phyloP scores from a whole-genome alignment of 2,329 filamentous ascomycete species.

The Venturia carpophila region DNA sequence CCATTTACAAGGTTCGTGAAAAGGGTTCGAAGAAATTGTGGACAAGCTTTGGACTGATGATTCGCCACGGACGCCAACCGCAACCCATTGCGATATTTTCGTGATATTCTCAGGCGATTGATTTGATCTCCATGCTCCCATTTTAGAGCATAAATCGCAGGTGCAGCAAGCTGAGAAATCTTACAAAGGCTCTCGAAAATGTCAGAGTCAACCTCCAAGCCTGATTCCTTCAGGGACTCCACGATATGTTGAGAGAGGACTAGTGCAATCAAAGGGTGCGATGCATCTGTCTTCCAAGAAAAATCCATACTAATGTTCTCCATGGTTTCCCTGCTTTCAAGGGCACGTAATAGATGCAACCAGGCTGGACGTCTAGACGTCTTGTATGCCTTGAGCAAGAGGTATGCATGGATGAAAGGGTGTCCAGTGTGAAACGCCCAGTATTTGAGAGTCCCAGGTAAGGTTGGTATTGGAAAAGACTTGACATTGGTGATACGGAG shows the following conservation, averaged over 20 bases:
- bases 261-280: background rate
- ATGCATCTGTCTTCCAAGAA: constrained; percentile 1
- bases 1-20: background rate
- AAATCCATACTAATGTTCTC: background rate
- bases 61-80: background rate
- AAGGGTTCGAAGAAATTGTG: background rate
- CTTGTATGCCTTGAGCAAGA: background rate
- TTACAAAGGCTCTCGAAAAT: background rate
- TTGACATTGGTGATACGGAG: background rate
- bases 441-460: background rate
- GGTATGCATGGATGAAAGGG: background rate
- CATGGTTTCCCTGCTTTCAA: background rate
- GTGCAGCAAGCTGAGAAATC: background rate
- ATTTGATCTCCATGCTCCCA: background rate
- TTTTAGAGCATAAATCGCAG: background rate
- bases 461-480: background rate
- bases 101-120: background rate
- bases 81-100: background rate
- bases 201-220: background rate
- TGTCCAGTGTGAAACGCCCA: constrained; percentile 3
- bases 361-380: background rate
- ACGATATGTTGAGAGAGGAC: constrained; percentile 5
- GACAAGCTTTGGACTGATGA: background rate
- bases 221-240: background rate
- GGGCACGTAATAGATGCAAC: background rate